Conservation (phyloP, 2,329 filamentous ascomycete species). For the Coniochaeta sp. region DNA sequence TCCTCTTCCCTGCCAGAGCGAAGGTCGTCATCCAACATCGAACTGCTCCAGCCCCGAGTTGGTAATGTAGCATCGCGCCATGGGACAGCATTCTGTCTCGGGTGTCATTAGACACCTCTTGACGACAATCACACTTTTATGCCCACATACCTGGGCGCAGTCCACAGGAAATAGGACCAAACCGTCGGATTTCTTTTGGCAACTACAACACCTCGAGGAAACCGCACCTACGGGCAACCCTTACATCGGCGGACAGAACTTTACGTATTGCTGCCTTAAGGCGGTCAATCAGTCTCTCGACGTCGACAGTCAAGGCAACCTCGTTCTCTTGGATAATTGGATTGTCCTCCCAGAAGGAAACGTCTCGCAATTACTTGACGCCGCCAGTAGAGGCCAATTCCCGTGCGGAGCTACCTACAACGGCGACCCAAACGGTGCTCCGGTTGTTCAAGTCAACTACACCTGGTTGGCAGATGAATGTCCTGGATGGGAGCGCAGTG, state of each 20-base stretch:
- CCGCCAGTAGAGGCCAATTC: conserved; percentile 9
- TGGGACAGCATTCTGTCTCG: neutral
- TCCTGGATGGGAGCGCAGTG: conserved; percentile 16
- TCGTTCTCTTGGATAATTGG: conserved; percentile 4
- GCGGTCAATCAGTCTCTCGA: conserved; percentile 13
- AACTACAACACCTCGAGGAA: conserved; percentile 10
- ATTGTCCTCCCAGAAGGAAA: conserved; percentile 6
- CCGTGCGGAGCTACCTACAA: conserved; percentile 16
- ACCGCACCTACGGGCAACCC: neutral
- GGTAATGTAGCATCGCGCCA: neutral
- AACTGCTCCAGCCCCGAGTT: neutral
- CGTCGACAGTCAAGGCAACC: conserved; percentile 5
- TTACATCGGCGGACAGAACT: conserved; percentile 14
- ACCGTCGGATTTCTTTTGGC: neutral
- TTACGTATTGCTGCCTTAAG: conserved; percentile 18
- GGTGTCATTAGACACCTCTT: neutral
- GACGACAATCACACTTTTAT: neutral
- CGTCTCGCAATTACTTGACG: conserved; percentile 4
- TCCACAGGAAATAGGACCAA: conserved; percentile 3
- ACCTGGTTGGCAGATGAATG: conserved; percentile 11
- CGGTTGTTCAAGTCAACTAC: conserved; percentile 13
- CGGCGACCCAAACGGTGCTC: conserved; percentile 9
- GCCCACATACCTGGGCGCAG: neutral
- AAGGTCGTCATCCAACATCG: neutral
- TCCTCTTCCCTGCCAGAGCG: neutral